Evolutionary conservation across 306 rosid species (phyloP).

Genomic region (Notholithocarpus densiflorus): DNA sequence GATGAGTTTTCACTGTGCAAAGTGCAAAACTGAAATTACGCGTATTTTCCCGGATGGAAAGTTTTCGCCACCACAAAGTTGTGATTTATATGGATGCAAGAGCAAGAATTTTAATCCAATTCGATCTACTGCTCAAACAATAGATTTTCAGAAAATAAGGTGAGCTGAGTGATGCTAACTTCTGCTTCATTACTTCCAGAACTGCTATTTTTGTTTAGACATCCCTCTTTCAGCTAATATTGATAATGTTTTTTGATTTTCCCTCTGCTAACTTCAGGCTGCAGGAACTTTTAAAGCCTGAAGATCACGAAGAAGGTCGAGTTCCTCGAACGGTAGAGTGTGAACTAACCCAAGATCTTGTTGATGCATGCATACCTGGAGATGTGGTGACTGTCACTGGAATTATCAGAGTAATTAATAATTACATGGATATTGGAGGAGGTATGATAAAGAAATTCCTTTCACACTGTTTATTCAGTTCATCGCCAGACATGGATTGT

Average conservation of each 20-base stretch:
- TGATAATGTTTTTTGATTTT: background rate
- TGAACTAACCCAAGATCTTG: constrained; percentile 86
- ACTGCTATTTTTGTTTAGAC: background rate
- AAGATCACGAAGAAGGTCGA: constrained; percentile 95
- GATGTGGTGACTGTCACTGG: constrained; percentile 95
- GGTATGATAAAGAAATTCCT: constrained; percentile 38
- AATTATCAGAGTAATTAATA: constrained; percentile 79
- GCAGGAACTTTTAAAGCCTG: constrained; percentile 76
- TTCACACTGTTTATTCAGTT: constrained; percentile 8
- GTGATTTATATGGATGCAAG: constrained; percentile 84
- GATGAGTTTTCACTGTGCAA: constrained; percentile 76
- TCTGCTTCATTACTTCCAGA: constrained; percentile 4
- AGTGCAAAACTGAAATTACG: constrained; percentile 63
- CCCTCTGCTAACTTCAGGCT: constrained; percentile 40
- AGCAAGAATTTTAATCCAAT: constrained; percentile 68
- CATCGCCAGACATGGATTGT: background rate
- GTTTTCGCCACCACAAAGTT: constrained; percentile 71
- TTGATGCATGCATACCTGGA: constrained; percentile 95
- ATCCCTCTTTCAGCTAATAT: background rate
- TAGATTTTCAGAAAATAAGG: constrained; percentile 96
- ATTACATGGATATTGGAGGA: constrained; percentile 97
- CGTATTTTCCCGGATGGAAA: constrained; percentile 85
- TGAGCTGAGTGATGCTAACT: constrained; percentile 22
- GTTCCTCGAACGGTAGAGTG: constrained; percentile 98
- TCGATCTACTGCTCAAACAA: constrained; percentile 69